Base-by-base conservation (phyloP, 768 basidiomycete genomes). In the Tricholoma flavovirens region DNA sequence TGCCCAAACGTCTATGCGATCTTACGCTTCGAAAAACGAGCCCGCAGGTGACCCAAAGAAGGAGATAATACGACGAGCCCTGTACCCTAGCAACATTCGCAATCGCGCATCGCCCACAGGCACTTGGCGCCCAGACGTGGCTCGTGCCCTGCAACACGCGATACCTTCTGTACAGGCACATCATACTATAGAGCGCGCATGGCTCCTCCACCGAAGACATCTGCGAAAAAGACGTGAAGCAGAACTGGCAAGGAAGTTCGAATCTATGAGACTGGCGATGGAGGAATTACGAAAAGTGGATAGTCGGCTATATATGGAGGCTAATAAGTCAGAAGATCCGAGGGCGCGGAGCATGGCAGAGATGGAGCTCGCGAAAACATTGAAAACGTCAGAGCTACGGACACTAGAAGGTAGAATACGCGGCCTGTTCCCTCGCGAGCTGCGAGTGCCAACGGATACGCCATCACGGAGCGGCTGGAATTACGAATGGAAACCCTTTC, bases 171-270 rank as follows among this genome's bases (percentile, higher is more conserved):
- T 78, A 4, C 93, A 96, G 69, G 93, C 90, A 0, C 92, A 97
- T 73, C 82, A 93, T 59, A 97, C 93, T 2, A 93, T 97, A 53
- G 87, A 92, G 60, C 83, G 94, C 30, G 94, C 94, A 3, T 98
- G 90, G 89, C 74, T 86, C 51, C 78, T 98, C 10, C 84, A 92
- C 72, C 79, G 82, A 60, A 81, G 94, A 29, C 86, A 90, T 64
- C 57, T 85, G 36, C 83, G 94, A 40, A 83, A 87, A 65, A 75
- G 78, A 59, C 79, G 88, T 45, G 80, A 85, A 26, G 82, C 76
- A 33, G 88, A 92, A 65, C 67, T 90, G 59, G 73, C 76, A 56
- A 79, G 85, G 70, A 95, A 95, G 70, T 93, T 86, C 64, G 78
- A 83, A 54, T 80, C 82, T 63, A 94, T 97, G 93, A 75, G 75